Percentiles rank a stretch among this genome's conserved stretches.
Evolutionary conservation across 179 eudicot genomes (phyloP).

Genomic region (Silene vulgaris): DNA sequence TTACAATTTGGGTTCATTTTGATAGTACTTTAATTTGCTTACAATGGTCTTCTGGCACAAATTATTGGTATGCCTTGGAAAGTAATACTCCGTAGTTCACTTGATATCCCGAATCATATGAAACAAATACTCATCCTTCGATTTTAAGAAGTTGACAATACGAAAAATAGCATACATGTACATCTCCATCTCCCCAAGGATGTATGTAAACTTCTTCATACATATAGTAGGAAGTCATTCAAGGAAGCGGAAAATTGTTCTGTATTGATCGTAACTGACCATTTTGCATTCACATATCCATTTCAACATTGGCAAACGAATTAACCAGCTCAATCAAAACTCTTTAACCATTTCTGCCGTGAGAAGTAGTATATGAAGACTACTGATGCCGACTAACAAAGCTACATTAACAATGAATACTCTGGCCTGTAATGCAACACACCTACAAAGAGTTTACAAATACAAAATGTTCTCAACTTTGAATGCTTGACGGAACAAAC

Average conservation of each 20-base stretch:
- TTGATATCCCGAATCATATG: too few species aligned
- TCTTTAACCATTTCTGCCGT: slow-evolving; percentile 11
- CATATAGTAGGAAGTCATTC: too few species aligned
- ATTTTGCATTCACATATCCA: not conserved
- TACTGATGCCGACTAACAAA: slow-evolving; percentile 2
- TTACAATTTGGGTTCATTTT: too few species aligned
- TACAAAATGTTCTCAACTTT: slow-evolving; percentile 16
- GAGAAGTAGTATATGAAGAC: slow-evolving; percentile 14
- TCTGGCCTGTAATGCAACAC: not conserved
- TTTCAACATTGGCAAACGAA: not conserved
- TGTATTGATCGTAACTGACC: not conserved
- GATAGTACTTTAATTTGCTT: too few species aligned
- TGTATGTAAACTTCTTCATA: too few species aligned
- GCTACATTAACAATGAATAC: slow-evolving; percentile 2
- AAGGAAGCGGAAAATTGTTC: not conserved
- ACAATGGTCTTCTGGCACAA: too few species aligned
- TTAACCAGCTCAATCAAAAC: not conserved
- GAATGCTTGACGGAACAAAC: slow-evolving; percentile 3
- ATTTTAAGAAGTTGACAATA: too few species aligned
- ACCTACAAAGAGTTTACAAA: slow-evolving; percentile 16
- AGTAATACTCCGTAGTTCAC: too few species aligned
- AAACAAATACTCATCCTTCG: too few species aligned
- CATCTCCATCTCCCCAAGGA: too few species aligned
- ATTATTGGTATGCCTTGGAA: too few species aligned
- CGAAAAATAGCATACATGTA: too few species aligned